These are phyloP conservation scores for Acer negundo DNA, from an alignment of 345 rosid species.

Conservation along the genomic window DNA sequence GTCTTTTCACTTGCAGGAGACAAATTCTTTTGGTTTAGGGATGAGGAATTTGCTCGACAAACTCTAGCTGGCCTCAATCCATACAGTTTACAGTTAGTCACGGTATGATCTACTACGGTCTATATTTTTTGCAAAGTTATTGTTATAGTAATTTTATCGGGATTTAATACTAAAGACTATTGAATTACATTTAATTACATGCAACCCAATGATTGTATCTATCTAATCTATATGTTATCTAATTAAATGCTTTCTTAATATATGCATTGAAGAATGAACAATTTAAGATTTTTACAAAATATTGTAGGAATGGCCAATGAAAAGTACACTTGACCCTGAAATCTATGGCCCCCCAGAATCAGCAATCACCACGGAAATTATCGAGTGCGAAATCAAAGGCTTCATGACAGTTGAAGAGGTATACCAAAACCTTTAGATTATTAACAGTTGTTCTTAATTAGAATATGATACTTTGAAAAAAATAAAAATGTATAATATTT, in stretches of 20 bases:
- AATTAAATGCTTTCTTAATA: no score
- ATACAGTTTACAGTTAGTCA: constrained; percentile 45
- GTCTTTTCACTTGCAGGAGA: constrained; percentile 45
- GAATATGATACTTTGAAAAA: no score
- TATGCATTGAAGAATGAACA: neutral
- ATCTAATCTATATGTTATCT: neutral
- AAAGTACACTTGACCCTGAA: constrained; percentile 65
- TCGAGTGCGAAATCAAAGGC: constrained; percentile 59
- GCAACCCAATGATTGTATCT: neutral
- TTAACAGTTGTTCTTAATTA: neutral
- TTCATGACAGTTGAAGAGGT: constrained; percentile 56
- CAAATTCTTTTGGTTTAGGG: constrained; percentile 71
- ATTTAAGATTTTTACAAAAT: neutral
- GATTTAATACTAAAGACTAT: neutral
- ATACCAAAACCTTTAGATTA: neutral
- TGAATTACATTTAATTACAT: no score
- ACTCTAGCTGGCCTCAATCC: constrained; percentile 86
- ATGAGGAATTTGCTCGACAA: constrained; percentile 79
- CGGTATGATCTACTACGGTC: constrained; percentile 36
- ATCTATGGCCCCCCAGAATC: constrained; percentile 68
- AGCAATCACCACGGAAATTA: constrained; percentile 57
- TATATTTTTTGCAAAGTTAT: neutral
- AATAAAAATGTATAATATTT: no score
- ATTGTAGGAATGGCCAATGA: constrained; percentile 80
- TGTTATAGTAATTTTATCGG: no score